phyloP scores from a whole-genome alignment of 2,329 filamentous ascomycete genomes.

The Colletotrichum melonis region DNA sequence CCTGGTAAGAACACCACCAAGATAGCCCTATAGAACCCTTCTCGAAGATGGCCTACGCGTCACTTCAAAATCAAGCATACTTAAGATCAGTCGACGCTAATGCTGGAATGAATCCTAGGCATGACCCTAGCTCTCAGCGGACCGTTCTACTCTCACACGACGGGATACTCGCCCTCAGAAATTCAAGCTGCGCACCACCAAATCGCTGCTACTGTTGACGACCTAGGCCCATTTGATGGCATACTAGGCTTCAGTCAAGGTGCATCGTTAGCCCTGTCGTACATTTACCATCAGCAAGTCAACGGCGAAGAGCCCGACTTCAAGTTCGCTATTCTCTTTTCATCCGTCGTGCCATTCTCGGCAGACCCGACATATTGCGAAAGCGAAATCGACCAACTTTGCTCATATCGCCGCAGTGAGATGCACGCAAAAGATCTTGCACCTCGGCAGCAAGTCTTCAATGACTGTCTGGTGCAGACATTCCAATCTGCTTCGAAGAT shows the following conservation, averaged over 20 bases:
- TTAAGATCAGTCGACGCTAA: background rate
- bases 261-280: constrained; percentile 26
- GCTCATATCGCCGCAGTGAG: background rate
- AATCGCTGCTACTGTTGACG: constrained; percentile 17
- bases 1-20: constrained; percentile 14
- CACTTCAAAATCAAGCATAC: too few species aligned
- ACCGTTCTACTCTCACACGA: constrained; percentile 18
- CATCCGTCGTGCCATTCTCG: constrained; percentile 23
- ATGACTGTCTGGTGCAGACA: constrained; percentile 14
- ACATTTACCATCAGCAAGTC: constrained; percentile 21
- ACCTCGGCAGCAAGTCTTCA: constrained; percentile 19
- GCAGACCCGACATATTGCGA: constrained; percentile 17
- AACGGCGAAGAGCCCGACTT: constrained; percentile 19
- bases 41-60: too few species aligned
- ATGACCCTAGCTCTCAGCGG: constrained; percentile 8
- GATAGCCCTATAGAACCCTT: too few species aligned
- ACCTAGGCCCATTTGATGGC: constrained; percentile 39
- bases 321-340: constrained; percentile 28
- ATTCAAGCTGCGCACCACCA: constrained; percentile 13
- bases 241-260: constrained; percentile 40
- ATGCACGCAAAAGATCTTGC: background rate
- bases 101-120: background rate
- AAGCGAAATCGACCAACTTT: constrained; percentile 15
- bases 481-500: constrained; percentile 28
- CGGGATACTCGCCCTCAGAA: constrained; percentile 13